Base-by-base conservation (phyloP, 495 filamentous ascomycete species). In the Penicillium argentinense region DNA sequence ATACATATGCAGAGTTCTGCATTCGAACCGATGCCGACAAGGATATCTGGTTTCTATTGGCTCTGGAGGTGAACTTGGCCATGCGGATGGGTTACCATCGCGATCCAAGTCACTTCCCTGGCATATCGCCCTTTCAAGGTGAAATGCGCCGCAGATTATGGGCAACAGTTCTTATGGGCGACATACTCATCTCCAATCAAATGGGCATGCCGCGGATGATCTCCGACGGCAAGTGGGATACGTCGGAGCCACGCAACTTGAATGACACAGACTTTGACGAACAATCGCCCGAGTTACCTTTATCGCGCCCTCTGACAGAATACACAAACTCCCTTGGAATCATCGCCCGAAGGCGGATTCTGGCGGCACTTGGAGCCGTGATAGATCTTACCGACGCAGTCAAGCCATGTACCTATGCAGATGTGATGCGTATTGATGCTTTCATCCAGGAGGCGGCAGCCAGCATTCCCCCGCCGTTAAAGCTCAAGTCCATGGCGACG, bases 81-180 rank as follows among this genome's bases (percentile, higher is more conserved):
- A n/a, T n/a, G n/a, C n/a, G n/a, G n/a, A 67, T 62, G 62, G 64
- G 66, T 34, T 66, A 64, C 27, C 64, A 67, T 36, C 47, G 62
- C 9, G 62, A 69, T 39, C 55, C 62, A 3, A 34, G 30, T 29
- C 42, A 54, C 18, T 62, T 58, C 22, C 43, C 53, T 1, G 48
- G 46, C 9, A 53, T 71, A 19, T 60, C n/a, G n/a, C n/a, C 59
- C 2, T 64, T 67, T 19, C 37, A 60, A n/a, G n/a, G n/a, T n/a
- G n/a, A n/a, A n/a, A n/a, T n/a, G n/a, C n/a, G n/a, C n/a, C n/a
- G n/a, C n/a, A n/a, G n/a, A n/a, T n/a, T n/a, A n/a, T n/a, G n/a
- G n/a, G n/a, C n/a, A n/a, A n/a, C n/a, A n/a, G n/a, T n/a, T n/a
- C n/a, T n/a, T n/a, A n/a, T n/a, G n/a, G n/a, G n/a, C n/a, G n/a